A percentile compares a stretch with the other conserved stretches of the same genome.
These are phyloP conservation scores for Penstemon newberryi DNA, from an alignment of 257 asterid genomes.

Conservation along the genomic window DNA sequence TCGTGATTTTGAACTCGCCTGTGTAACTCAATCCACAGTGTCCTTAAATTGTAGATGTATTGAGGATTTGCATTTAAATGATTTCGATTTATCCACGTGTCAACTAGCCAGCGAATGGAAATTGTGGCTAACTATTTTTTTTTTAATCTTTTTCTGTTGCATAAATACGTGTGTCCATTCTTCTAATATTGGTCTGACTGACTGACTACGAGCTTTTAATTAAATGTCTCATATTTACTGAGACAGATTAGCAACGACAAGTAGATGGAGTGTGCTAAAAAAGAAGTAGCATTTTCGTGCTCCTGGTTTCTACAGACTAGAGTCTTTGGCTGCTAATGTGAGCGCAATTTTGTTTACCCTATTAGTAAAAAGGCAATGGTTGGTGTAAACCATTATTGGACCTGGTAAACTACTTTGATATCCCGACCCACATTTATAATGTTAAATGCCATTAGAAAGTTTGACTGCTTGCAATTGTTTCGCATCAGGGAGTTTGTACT, in stretches of 20 bases:
- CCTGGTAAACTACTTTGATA: conserved; percentile 5
- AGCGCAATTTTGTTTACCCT: not conserved
- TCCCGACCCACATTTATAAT: not conserved
- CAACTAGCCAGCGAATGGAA: not conserved
- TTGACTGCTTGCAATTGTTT: conserved; percentile 2
- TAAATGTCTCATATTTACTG: not conserved
- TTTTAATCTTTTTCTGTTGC: not conserved
- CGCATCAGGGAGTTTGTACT: not conserved
- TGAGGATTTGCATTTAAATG: conserved; percentile 2
- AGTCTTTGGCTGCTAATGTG: not conserved
- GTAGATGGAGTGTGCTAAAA: not conserved
- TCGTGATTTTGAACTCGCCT: not conserved
- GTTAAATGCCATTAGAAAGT: not conserved
- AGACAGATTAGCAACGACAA: not conserved
- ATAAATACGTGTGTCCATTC: not conserved
- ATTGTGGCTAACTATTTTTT: not conserved
- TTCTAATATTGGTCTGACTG: not conserved
- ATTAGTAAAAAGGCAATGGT: not conserved
- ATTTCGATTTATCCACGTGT: conserved; percentile 17
- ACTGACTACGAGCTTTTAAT: not conserved
- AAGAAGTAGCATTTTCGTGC: not conserved
- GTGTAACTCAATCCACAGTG: not conserved
- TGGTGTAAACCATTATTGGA: not conserved
- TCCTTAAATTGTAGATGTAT: not conserved
- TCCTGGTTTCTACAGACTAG: not conserved